Evolutionary conservation across 2,329 filamentous ascomycete species (phyloP).

Genomic region (Exophiala dermatitidis): DNA sequence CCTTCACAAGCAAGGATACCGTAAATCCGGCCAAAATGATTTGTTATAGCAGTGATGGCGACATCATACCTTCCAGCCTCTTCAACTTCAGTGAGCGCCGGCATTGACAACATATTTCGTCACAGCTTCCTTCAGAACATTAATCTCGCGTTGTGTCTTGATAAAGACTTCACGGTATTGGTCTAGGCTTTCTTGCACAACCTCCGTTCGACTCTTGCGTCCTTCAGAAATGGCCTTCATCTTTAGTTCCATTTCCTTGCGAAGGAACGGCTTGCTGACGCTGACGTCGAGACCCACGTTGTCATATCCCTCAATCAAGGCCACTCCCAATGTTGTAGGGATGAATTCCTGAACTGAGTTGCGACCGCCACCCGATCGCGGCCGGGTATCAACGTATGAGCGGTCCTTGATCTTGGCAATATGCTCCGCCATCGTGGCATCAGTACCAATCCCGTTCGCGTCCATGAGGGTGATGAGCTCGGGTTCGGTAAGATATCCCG

Average conservation of each 20-base stretch:
- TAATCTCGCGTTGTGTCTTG: conserved; percentile 69
- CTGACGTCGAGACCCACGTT: conserved; percentile 88
- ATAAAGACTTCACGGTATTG: conserved; percentile 84
- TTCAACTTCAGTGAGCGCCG: conserved; percentile 10
- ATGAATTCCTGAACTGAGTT: conserved; percentile 73
- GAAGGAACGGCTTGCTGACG: conserved; percentile 87
- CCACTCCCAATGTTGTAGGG: conserved; percentile 82
- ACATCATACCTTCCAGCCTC: neutral
- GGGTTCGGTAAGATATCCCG: conserved; percentile 84
- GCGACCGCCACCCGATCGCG: conserved; percentile 42
- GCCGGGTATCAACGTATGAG: conserved; percentile 68
- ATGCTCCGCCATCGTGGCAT: conserved; percentile 98
- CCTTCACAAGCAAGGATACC: neutral
- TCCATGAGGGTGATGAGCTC: conserved; percentile 97
- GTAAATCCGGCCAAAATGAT: neutral
- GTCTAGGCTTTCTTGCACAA: conserved; percentile 74
- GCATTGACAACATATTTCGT: conserved; percentile 49
- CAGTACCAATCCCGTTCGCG: conserved; percentile 94
- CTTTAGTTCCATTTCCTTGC: conserved; percentile 94
- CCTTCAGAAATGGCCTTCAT: conserved; percentile 98
- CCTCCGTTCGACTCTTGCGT: conserved; percentile 61
- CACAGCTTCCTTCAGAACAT: conserved; percentile 53
- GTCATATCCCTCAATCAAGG: conserved; percentile 89
- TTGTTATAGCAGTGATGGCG: neutral
- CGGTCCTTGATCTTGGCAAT: conserved; percentile 91